A percentile compares a stretch with the other conserved stretches of the same genome.
These are phyloP conservation scores for Phytopythium vexans DNA, from an alignment of 352 stramenopile species.

Conservation along the genomic window DNA sequence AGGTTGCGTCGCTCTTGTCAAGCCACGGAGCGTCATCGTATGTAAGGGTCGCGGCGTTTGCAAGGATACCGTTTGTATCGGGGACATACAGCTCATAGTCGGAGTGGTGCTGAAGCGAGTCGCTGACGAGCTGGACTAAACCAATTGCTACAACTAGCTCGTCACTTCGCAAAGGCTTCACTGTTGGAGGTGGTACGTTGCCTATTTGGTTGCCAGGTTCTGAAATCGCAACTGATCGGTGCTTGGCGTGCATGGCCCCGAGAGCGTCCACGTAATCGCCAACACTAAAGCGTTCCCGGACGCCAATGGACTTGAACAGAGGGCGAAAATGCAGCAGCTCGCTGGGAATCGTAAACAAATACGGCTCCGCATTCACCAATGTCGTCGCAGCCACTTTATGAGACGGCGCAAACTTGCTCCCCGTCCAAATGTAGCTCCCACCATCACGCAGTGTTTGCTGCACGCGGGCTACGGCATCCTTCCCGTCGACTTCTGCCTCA, in stretches of 20 bases:
- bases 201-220: constrained; percentile 1
- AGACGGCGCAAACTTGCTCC: constrained; percentile 46
- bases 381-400: constrained; percentile 48
- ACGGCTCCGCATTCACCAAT: constrained; percentile 57
- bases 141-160: constrained; percentile 54
- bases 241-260: constrained; percentile 47
- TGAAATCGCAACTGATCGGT: constrained; percentile 8
- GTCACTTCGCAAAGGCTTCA: constrained; percentile 28
- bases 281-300: constrained; percentile 52
- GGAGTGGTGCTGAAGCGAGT: constrained; percentile 45
- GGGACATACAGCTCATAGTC: constrained; percentile 60
- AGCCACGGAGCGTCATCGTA: constrained; percentile 76
- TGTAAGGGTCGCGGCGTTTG: constrained; percentile 38
- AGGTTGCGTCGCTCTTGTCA: constrained; percentile 38
- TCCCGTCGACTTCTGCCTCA: constrained; percentile 26
- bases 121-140: constrained; percentile 66
- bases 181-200: not conserved
- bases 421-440: constrained; percentile 60
- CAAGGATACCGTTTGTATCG: constrained; percentile 37
- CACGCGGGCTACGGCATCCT: constrained; percentile 17
- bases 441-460: constrained; percentile 34
- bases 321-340: constrained; percentile 64
- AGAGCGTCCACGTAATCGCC: constrained; percentile 61
- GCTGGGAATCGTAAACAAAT: constrained; percentile 56
- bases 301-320: constrained; percentile 58